Evolutionary conservation across 176 grass and related monocot species (phyloP), one percentile per base, ranked within the genome.

Genomic region (Tillandsia fasciculata): DNA sequence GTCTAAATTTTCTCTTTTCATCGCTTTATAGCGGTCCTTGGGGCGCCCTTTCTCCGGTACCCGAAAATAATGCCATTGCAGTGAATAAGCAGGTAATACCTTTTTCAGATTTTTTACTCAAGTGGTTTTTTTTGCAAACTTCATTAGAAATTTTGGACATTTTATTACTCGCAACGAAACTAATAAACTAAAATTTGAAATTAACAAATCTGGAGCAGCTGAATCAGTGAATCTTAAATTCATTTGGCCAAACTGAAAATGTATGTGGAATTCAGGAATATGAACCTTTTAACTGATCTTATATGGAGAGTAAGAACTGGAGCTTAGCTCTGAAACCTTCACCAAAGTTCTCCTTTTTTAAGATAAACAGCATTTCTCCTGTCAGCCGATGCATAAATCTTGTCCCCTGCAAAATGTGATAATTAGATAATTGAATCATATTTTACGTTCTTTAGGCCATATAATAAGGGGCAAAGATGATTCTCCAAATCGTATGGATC

Each of bases 31-130:
- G 94, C 76, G 89, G 88, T 64, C 82, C 84, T 64, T 97, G 94
- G 84, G 86, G 89, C 79, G 76, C 86, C 54, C 76, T 82, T 15
- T 90, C 84, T 72, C 84, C 94, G 75, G 85, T 93, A 82, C 94
- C 94, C 15, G 94, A 99, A 79, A 99, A 82, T n/a, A 99, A 93
- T 76, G 84, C 84, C 51, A 93, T 93, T 78, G 81, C 87, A 52
- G 79, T 93, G 48, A 71, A 89, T 67, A 85, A 92, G 76, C 89
- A 87, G 86, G 87, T 90, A 56, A 23, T 50, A 65, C 27, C 61
- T 76, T 52, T 52, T 14, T 56, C 10, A 7, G 33, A 7, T 42
- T 42, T 42, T 42, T 7, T 15, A 17, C 51, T n/a, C 8, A 29
- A 7, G 8, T 12, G n/a, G 10, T 77, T 6, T 4, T 26, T 66